Conservation (phyloP, 495 filamentous ascomycete genomes). For the Neurospora sp. region DNA sequence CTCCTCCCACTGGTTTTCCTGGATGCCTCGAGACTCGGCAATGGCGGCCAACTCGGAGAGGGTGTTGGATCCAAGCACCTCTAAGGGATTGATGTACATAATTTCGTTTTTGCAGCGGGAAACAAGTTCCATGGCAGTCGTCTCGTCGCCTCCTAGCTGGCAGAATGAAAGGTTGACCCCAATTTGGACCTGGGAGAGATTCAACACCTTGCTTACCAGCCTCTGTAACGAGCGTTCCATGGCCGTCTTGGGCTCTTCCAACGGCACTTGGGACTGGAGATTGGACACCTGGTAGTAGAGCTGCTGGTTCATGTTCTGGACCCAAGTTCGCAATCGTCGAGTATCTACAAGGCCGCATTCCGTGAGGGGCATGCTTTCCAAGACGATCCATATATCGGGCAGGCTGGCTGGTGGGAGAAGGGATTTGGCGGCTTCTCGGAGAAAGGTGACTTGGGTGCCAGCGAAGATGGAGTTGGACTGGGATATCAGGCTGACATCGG, state of each 20-base stretch:
- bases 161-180: constrained; percentile 34
- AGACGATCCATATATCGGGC: constrained; percentile 31
- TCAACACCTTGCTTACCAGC: constrained; percentile 28
- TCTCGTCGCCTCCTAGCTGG: constrained; percentile 36
- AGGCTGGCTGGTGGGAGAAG: constrained; percentile 17
- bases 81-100: constrained; percentile 23
- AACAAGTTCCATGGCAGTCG: constrained; percentile 28
- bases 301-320: constrained; percentile 38
- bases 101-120: constrained; percentile 30
- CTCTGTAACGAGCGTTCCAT: constrained; percentile 31
- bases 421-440: constrained; percentile 22
- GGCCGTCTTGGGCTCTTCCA: constrained; percentile 22
- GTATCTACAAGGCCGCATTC: constrained; percentile 27
- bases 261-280: constrained; percentile 25
- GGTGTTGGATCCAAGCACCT: constrained; percentile 19
- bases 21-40: constrained; percentile 20
- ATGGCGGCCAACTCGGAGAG: constrained; percentile 27
- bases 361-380: constrained; percentile 36
- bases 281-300: constrained; percentile 31
- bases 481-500: constrained; percentile 25
- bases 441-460: constrained; percentile 22
- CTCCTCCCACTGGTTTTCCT: constrained; percentile 25
- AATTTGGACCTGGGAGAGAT: constrained; percentile 24
- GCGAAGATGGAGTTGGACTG: constrained; percentile 28
- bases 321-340: constrained; percentile 37